A percentile compares a stretch with the other conserved stretches of the same genome.
These are phyloP conservation scores for Uromyces viciae-fabae DNA, from an alignment of 1,284 basidiomycete species.

Conservation along the genomic window DNA sequence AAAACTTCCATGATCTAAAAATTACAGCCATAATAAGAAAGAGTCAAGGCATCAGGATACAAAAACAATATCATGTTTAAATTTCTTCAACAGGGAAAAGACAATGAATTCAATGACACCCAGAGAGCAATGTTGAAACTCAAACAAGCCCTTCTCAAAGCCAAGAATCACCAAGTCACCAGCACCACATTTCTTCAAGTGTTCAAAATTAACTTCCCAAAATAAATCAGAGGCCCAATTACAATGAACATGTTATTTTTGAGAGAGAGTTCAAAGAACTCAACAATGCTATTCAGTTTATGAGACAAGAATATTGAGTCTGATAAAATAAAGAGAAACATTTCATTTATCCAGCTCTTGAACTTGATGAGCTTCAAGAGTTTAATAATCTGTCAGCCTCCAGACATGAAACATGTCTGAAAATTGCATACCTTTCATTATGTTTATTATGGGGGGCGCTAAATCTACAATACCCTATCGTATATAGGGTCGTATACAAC, in stretches of 20 bases:
- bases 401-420: not conserved
- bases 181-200: too few species aligned
- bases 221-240: too few species aligned
- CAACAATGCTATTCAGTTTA: not conserved
- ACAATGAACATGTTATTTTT: not conserved
- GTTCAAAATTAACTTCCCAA: not conserved
- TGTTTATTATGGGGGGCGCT: too few species aligned
- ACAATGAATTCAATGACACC: too few species aligned
- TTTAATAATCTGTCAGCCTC: conserved; percentile 7
- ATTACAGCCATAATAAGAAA: not conserved
- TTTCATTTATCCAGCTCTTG: not conserved
- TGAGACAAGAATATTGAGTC: not conserved
- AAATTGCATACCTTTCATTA: too few species aligned
- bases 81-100: not conserved
- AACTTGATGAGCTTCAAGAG: conserved; percentile 3
- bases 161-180: not conserved
- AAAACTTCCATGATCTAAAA: not conserved
- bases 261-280: not conserved
- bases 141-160: too few species aligned
- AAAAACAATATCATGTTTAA: not conserved
- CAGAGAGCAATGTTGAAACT: too few species aligned
- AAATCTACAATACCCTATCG: too few species aligned
- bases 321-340: not conserved
- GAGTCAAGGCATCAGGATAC: not conserved
- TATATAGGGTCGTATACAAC: too few species aligned